These are phyloP conservation scores for Akanthomyces lecanii DNA, from an alignment of 2,329 filamentous ascomycete genomes.

Conservation along the genomic window DNA sequence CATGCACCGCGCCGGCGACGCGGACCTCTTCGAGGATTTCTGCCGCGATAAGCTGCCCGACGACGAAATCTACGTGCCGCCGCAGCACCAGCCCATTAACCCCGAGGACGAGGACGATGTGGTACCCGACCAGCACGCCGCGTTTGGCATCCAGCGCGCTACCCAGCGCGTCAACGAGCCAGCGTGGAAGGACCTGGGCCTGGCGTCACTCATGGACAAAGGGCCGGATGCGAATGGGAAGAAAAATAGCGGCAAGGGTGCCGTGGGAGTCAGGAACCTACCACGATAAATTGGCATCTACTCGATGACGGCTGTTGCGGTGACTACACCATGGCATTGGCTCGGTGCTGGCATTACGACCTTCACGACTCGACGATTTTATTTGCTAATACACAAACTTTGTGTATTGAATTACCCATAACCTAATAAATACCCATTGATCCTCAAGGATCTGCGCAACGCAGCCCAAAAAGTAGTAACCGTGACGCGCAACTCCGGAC, in stretches of 20 bases:
- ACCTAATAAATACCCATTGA: constrained; percentile 5
- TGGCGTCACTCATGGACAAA: constrained; percentile 65
- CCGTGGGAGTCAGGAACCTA: constrained; percentile 20
- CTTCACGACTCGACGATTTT: neutral
- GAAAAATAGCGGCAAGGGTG: constrained; percentile 19
- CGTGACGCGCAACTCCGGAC: neutral
- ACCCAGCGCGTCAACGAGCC: constrained; percentile 68
- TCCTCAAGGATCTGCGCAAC: neutral
- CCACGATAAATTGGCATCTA: constrained; percentile 21
- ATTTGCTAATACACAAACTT: neutral
- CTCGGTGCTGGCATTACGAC: neutral
- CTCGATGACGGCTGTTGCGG: neutral
- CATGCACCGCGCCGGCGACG: constrained; percentile 66
- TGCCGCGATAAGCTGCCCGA: constrained; percentile 65
- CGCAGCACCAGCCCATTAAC: constrained; percentile 75
- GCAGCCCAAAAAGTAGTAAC: neutral
- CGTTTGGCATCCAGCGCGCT: constrained; percentile 78
- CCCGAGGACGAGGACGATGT: constrained; percentile 87
- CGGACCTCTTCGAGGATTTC: constrained; percentile 75
- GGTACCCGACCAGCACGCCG: constrained; percentile 82
- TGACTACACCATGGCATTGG: neutral
- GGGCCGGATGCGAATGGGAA: constrained; percentile 40
- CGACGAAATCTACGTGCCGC: constrained; percentile 79
- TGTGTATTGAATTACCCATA: neutral
- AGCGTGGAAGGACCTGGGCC: constrained; percentile 73